These are phyloP conservation scores for Rhizopus microsporus DNA, from an alignment of 371 early-diverging fungal species.

Conservation along the genomic window DNA sequence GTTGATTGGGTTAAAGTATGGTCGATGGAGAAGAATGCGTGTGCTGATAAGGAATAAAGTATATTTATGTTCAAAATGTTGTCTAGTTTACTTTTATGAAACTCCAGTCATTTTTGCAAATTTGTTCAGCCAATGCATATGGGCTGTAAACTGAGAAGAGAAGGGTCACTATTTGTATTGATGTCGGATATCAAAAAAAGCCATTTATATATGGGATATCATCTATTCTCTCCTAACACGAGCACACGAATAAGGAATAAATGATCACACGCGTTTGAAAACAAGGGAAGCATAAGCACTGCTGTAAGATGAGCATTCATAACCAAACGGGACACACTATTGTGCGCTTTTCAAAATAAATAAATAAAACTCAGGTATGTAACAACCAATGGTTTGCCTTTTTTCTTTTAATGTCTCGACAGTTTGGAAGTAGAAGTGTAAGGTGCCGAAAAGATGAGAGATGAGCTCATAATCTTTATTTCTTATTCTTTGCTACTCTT, in stretches of 20 bases:
- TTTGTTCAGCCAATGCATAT: no score
- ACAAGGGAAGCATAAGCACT: neutral
- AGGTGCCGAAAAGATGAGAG: slow-evolving; percentile 23
- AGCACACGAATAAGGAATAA: neutral
- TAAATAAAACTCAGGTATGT: neutral
- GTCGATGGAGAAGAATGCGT: slow-evolving; percentile 29
- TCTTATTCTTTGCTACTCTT: neutral
- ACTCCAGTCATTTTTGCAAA: neutral
- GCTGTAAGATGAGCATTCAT: no score
- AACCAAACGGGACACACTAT: no score
- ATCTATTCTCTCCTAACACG: no score
- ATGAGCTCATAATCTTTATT: neutral
- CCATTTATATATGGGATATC: no score
- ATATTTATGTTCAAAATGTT: neutral
- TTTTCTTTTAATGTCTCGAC: slow-evolving; percentile 35
- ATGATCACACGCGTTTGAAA: neutral
- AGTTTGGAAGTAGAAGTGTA: slow-evolving; percentile 45
- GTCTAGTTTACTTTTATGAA: neutral
- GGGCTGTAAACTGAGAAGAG: no score
- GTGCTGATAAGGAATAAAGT: neutral
- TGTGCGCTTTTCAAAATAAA: neutral
- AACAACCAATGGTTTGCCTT: neutral
- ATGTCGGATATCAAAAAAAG: no score
- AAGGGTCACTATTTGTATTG: no score
- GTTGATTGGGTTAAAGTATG: slow-evolving; percentile 61